Conservation (phyloP, 257 asterid species). For the Solanum rostratum region DNA sequence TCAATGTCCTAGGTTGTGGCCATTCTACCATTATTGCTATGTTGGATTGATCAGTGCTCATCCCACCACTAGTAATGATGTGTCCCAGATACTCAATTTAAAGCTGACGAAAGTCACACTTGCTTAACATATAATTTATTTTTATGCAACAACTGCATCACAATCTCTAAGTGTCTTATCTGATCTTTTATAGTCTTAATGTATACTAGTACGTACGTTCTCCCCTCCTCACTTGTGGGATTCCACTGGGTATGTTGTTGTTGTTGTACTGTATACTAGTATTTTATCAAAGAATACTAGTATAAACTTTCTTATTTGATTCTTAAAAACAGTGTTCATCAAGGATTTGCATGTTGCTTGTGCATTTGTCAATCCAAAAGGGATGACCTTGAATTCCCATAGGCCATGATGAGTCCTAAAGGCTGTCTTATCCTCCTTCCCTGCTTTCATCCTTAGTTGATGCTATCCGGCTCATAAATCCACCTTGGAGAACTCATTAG, state of each 20-base stretch:
- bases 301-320: background rate
- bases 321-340: too few species aligned
- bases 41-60: background rate
- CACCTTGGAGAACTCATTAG: too few species aligned
- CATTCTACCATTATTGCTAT: too few species aligned
- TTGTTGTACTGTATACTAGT: too few species aligned
- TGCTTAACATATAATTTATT: too few species aligned
- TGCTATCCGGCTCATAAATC: background rate
- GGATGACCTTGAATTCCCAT: background rate
- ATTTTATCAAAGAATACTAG: background rate
- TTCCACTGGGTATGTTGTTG: too few species aligned
- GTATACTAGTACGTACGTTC: too few species aligned
- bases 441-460: background rate
- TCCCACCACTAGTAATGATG: background rate
- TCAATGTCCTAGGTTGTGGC: too few species aligned
- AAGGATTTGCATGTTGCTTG: background rate
- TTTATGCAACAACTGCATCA: too few species aligned
- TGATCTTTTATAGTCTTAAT: too few species aligned
- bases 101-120: background rate
- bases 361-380: background rate
- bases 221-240: too few species aligned
- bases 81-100: background rate
- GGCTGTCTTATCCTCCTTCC: background rate
- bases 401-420: background rate
- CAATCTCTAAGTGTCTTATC: too few species aligned